phyloP scores from a whole-genome alignment of 768 basidiomycete species.

The Lepiota venenata region DNA sequence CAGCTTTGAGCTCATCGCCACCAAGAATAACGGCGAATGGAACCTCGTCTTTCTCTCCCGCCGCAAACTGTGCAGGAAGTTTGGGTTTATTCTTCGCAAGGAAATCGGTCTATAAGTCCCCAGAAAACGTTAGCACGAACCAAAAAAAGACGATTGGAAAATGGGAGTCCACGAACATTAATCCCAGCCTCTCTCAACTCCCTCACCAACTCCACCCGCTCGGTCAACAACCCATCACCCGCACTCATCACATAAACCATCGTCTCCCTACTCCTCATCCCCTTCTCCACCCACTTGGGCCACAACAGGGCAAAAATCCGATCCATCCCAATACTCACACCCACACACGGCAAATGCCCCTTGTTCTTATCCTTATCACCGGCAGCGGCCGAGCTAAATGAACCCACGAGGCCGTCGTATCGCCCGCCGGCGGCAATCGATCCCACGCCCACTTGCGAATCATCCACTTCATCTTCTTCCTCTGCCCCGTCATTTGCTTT shows the following conservation, averaged over 20 bases:
- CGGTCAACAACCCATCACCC: constrained; percentile 84
- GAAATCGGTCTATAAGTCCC: constrained; percentile 71
- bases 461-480: constrained; percentile 86
- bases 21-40: constrained; percentile 95
- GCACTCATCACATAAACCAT: constrained; percentile 93
- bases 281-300: constrained; percentile 79
- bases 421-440: constrained; percentile 98
- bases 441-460: constrained; percentile 93
- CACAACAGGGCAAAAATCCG: constrained; percentile 89
- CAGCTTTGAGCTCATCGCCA: constrained; percentile 77
- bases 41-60: constrained; percentile 87
- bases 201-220: constrained; percentile 76
- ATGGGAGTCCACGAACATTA: constrained; percentile 56
- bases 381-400: constrained; percentile 83
- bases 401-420: constrained; percentile 92
- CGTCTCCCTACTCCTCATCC: constrained; percentile 83
- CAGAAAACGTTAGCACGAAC: neutral
- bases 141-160: neutral
- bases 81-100: constrained; percentile 93
- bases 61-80: constrained; percentile 79
- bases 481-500: constrained; percentile 32
- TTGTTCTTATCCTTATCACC: constrained; percentile 59
- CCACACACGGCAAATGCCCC: constrained; percentile 78
- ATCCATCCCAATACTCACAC: constrained; percentile 91
- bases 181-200: constrained; percentile 85